A percentile compares a stretch with the other conserved stretches of the same genome.
phyloP scores from a whole-genome alignment of 1,284 basidiomycete genomes.

The Ceratobasidium sp. region DNA sequence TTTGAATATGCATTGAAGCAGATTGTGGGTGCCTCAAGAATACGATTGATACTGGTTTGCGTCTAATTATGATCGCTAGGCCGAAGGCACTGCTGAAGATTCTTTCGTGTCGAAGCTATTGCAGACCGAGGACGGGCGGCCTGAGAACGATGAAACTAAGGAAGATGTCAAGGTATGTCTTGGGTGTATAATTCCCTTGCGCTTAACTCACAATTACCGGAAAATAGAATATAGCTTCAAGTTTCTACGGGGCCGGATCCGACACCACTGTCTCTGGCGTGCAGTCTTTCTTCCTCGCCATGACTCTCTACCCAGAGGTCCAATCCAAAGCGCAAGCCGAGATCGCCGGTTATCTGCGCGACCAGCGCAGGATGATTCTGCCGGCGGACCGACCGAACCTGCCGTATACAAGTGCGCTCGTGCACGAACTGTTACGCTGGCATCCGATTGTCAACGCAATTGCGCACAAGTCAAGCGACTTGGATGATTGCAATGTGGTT shows the following conservation, averaged over 20 bases:
- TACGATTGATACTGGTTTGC: too few relatives aligned
- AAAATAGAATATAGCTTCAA: slow-evolving; percentile 13
- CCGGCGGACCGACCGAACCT: not conserved
- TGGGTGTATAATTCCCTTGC: too few relatives aligned
- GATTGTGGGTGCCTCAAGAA: not conserved
- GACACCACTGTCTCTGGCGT: slow-evolving; percentile 42
- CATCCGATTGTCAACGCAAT: not conserved
- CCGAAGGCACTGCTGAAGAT: slow-evolving; percentile 1
- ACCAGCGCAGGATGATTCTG: not conserved
- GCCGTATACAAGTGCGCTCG: slow-evolving; percentile 14
- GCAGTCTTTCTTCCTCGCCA: slow-evolving; percentile 27
- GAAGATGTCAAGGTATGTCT: not conserved
- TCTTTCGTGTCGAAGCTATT: slow-evolving; percentile 21
- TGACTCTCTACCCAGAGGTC: slow-evolving; percentile 11
- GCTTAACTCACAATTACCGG: too few relatives aligned
- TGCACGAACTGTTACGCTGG: slow-evolving; percentile 20
- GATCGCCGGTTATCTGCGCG: not conserved
- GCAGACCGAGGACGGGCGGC: slow-evolving; percentile 5
- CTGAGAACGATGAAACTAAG: not conserved
- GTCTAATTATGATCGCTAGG: not conserved
- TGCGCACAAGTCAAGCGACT: not conserved
- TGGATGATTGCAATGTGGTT: slow-evolving; percentile 21
- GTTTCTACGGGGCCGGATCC: slow-evolving; percentile 52
- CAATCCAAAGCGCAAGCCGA: slow-evolving; percentile 14
- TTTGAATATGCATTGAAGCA: not conserved